Base-by-base conservation (phyloP, 2,329 filamentous ascomycete genomes). In the Tolypocladium sp. region DNA sequence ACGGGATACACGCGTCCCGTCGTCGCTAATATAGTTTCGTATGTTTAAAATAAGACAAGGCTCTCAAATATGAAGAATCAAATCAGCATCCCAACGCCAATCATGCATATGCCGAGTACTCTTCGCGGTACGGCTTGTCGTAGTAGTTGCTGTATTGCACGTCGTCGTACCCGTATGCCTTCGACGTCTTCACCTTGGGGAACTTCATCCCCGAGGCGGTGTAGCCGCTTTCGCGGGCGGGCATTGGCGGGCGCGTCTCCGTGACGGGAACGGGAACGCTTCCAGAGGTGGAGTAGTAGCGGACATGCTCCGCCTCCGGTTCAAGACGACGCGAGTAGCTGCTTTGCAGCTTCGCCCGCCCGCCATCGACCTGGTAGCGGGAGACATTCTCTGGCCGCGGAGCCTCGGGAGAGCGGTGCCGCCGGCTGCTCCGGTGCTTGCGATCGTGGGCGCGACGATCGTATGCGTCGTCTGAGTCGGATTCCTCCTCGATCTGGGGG, bases 381-480 rank as follows among this genome's bases (percentile, higher is more conserved):
- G 62, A 63, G 10, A 69, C 61, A 30, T 63, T 63, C 30, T 66
- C 67, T 30, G 63, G 61, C 22, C 65, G 63, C 12, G 46, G 30
- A 37, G 64, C 62, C 13, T 72, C 73, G 13, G 73, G 72, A 25
- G 73, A 74, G 4, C 67, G 71, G 20, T 70, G 69, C 53, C 70
- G 72, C 65, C 70, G 71, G 63, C 67, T 71, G 60, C 66, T 67
- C 58, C 73, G 72, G 35, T 74, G 70, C 63, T 73, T 74, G 58
- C 68, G 66, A 25, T 72, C 67, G 15, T 66, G 66, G 10, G 63
- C 60, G 5, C 64, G 65, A 22, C 67, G 67, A 12, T 70, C 69
- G 25, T 73, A 68, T 1, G 69, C 67, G 1, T 74, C 74, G 15
- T 75, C 73, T 0, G 67, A 69, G 6, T 76, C 74, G 4, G 62